phyloP scores from a whole-genome alignment of 1,139 yeast species.

The Protomyces arabidopsidicola region DNA sequence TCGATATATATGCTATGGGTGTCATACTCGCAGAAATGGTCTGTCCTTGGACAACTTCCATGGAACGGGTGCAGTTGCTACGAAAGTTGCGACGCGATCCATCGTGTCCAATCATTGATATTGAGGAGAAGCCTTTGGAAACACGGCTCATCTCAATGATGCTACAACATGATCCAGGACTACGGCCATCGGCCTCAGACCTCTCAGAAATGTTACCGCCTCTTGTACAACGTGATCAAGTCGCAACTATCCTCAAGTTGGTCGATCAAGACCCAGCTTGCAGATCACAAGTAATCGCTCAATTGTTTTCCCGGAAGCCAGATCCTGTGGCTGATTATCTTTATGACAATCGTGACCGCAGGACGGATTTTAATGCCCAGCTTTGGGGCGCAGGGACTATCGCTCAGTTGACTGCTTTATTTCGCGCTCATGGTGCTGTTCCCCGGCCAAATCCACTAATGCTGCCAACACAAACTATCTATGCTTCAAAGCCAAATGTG shows the following conservation, averaged over 20 bases:
- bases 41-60: constrained; percentile 72
- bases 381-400: constrained; percentile 29
- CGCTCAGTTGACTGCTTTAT: constrained; percentile 55
- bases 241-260: neutral
- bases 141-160: constrained; percentile 47
- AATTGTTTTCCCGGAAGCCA: constrained; percentile 59
- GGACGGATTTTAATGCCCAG: constrained; percentile 76
- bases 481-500: constrained; percentile 51
- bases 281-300: constrained; percentile 76
- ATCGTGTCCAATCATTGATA: constrained; percentile 60
- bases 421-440: constrained; percentile 79
- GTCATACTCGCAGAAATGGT: constrained; percentile 94
- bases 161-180: constrained; percentile 69
- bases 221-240: constrained; percentile 62
- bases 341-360: constrained; percentile 77
- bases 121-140: constrained; percentile 45
- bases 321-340: constrained; percentile 86
- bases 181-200: constrained; percentile 73
- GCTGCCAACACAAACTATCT: constrained; percentile 77
- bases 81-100: constrained; percentile 50
- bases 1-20: constrained; percentile 93
- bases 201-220: constrained; percentile 67
- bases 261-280: constrained; percentile 78
- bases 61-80: constrained; percentile 79
- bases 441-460: constrained; percentile 52